A percentile compares a stretch with the other conserved stretches of the same genome.
phyloP scores from a whole-genome alignment of 2,329 filamentous ascomycete species.

The Fusarium pininemorale region DNA sequence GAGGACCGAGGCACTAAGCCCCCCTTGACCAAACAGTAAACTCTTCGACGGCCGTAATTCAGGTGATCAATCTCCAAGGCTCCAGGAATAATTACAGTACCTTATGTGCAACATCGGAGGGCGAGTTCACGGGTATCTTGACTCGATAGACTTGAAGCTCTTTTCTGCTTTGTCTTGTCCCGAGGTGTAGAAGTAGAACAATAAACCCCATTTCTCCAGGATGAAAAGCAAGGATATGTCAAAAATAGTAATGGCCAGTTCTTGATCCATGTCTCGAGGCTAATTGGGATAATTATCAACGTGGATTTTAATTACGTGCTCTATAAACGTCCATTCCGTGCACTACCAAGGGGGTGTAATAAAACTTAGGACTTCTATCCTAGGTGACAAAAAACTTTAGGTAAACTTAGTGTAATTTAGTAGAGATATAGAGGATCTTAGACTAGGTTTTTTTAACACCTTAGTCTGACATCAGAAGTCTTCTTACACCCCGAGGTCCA shows the following conservation, averaged over 20 bases:
- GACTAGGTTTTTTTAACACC: no score
- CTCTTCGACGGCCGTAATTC: neutral
- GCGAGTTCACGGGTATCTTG: neutral
- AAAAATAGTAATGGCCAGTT: conserved; percentile 14
- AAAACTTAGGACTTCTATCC: no score
- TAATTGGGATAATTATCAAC: neutral
- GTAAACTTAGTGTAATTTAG: no score
- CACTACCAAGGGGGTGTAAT: neutral
- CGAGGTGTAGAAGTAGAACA: neutral
- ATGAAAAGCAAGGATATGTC: neutral
- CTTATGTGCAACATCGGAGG: neutral
- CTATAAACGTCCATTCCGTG: neutral
- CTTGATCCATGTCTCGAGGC: conserved; percentile 9
- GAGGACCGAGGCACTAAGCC: conserved; percentile 1
- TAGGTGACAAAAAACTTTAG: no score
- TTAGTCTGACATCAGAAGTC: no score
- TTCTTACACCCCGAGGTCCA: neutral
- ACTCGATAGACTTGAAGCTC: neutral
- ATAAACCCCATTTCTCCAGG: neutral
- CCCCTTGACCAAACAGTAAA: conserved; percentile 1
- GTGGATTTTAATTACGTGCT: neutral
- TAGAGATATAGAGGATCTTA: no score
- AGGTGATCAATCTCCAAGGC: neutral
- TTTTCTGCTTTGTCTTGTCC: neutral
- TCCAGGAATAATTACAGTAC: neutral